These are phyloP conservation scores for Nakataea oryzae DNA, from an alignment of 2,329 filamentous ascomycete species.

Conservation along the genomic window DNA sequence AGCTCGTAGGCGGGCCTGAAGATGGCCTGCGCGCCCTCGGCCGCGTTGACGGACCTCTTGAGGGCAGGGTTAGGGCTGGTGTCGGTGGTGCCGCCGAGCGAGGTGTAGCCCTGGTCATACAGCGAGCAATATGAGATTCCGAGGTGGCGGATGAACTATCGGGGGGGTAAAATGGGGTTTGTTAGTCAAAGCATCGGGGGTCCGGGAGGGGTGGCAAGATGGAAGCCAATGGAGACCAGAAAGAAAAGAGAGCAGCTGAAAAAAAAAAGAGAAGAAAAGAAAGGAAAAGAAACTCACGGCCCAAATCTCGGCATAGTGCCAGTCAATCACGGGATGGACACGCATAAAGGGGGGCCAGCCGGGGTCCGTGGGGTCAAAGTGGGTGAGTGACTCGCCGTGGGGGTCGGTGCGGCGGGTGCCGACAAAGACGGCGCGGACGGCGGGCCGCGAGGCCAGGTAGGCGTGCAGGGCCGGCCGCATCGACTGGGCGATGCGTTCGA, in stretches of 20 bases:
- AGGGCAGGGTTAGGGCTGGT: constrained; percentile 81
- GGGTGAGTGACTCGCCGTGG: constrained; percentile 66
- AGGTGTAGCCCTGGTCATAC: constrained; percentile 86
- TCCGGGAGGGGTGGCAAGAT: too few species aligned
- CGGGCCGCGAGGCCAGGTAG: constrained; percentile 57
- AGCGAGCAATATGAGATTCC: constrained; percentile 74
- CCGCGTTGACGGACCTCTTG: constrained; percentile 22
- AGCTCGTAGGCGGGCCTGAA: constrained; percentile 71
- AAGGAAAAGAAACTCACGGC: constrained; percentile 50
- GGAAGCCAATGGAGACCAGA: not conserved
- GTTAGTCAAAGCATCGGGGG: too few species aligned
- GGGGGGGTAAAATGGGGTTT: not conserved
- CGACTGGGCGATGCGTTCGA: constrained; percentile 63
- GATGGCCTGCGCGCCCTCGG: constrained; percentile 11
- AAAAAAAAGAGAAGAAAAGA: not conserved
- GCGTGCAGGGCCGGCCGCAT: constrained; percentile 74
- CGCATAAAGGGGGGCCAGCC: constrained; percentile 92
- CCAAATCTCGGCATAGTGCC: constrained; percentile 96
- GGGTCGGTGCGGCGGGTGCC: constrained; percentile 88
- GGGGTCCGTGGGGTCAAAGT: constrained; percentile 79
- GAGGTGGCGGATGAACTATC: constrained; percentile 67
- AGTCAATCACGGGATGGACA: constrained; percentile 92
- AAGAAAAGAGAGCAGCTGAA: not conserved
- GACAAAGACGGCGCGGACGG: constrained; percentile 71
- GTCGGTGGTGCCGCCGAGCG: constrained; percentile 80